Evolutionary conservation across 805 yeast genomes (phyloP).

Genomic region (Metschnikowia gelsemii): DNA sequence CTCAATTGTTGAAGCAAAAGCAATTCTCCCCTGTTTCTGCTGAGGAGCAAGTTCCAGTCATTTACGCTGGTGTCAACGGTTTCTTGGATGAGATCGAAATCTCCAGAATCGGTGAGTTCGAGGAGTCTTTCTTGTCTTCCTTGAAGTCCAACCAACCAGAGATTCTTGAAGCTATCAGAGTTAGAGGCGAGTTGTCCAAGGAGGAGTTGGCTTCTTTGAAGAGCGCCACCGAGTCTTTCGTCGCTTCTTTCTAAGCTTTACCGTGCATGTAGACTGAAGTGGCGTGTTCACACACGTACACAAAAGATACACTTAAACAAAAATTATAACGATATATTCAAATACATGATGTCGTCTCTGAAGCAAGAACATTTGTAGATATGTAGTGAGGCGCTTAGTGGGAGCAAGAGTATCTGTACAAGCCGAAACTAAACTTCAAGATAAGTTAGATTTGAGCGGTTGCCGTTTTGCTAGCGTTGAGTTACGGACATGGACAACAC

Average conservation of each 20-base stretch:
- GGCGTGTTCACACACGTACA: constrained; percentile 16
- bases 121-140: constrained; percentile 87
- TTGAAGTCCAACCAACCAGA: constrained; percentile 87
- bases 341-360: constrained; percentile 10
- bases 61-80: constrained; percentile 99
- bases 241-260: constrained; percentile 69
- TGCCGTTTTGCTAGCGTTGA: too few species aligned
- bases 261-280: constrained; percentile 21
- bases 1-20: constrained; percentile 96
- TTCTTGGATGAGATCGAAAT: constrained; percentile 85
- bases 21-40: constrained; percentile 97
- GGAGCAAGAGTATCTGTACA: too few species aligned
- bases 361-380: background rate
- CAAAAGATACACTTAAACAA: constrained; percentile 22
- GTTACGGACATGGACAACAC: too few species aligned
- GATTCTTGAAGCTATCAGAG: constrained; percentile 79
- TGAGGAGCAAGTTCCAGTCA: constrained; percentile 98
- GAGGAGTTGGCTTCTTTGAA: constrained; percentile 85
- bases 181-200: constrained; percentile 85
- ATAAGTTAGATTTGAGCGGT: too few species aligned
- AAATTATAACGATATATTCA: constrained; percentile 22
- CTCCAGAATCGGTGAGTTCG: constrained; percentile 86
- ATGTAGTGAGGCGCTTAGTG: too few species aligned
- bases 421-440: too few species aligned
- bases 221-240: constrained; percentile 88